These are phyloP conservation scores for Suaeda aralocaspica DNA, from an alignment of 148 eudicot genomes.

Conservation along the genomic window DNA sequence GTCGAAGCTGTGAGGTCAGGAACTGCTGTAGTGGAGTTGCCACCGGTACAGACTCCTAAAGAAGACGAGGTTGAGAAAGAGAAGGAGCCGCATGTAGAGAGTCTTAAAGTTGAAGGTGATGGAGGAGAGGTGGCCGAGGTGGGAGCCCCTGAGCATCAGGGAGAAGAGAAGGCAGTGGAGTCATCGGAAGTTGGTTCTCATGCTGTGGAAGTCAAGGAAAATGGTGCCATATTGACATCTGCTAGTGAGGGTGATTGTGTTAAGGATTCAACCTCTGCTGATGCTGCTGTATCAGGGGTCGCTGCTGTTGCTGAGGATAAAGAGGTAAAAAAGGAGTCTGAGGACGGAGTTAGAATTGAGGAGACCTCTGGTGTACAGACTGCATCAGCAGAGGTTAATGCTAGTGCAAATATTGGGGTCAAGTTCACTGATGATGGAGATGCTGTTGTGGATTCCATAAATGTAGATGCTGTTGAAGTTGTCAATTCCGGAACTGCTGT, in stretches of 20 bases:
- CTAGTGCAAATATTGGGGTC: constrained; percentile 23
- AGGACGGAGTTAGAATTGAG: constrained; percentile 3
- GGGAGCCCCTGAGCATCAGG: constrained; percentile 12
- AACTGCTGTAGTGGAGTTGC: constrained; percentile 31
- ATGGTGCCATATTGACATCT: too few species aligned
- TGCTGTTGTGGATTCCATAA: too few species aligned
- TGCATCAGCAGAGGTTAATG: constrained; percentile 15
- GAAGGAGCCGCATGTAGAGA: too few species aligned
- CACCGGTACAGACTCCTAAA: constrained; percentile 20
- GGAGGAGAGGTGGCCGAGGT: neutral
- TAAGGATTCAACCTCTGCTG: too few species aligned
- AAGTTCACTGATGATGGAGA: constrained; percentile 35
- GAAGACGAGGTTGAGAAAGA: constrained; percentile 7
- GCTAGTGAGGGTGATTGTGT: constrained; percentile 8
- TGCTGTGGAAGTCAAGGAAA: constrained; percentile 12
- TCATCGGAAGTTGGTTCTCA: constrained; percentile 33
- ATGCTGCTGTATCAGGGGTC: too few species aligned
- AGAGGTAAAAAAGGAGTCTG: constrained; percentile 21
- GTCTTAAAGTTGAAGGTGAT: too few species aligned
- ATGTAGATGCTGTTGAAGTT: too few species aligned
- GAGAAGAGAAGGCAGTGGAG: constrained; percentile 29
- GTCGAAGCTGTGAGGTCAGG: constrained; percentile 34
- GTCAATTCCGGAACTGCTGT: too few species aligned
- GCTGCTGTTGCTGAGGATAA: too few species aligned
- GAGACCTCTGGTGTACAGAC: constrained; percentile 21